Evolutionary conservation across 78 protist genomes (phyloP).

Genomic region (Guillardia theta): DNA sequence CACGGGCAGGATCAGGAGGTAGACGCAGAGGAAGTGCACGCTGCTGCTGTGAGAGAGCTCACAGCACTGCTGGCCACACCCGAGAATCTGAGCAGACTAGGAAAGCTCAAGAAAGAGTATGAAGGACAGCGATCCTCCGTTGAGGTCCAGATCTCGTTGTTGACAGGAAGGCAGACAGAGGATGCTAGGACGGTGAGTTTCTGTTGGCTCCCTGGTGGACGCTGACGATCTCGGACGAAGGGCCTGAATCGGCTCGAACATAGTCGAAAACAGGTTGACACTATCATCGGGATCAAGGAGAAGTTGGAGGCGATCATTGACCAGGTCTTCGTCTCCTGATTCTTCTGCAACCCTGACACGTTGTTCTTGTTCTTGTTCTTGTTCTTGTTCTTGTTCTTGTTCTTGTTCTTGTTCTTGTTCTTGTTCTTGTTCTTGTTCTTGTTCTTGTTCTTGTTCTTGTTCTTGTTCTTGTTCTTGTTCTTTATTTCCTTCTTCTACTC

Average conservation of each 20-base stretch:
- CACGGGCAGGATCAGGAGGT: no score
- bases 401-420: no score
- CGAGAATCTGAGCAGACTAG: not conserved
- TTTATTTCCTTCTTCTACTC: no score
- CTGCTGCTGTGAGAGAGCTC: not conserved
- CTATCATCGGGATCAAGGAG: not conserved
- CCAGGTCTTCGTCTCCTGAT: no score
- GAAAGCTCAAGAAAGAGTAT: not conserved
- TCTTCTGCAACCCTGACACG: no score
- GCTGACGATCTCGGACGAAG: no score
- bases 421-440: no score
- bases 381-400: no score
- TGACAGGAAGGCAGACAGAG: not conserved
- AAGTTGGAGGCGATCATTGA: not conserved
- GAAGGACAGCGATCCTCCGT: not conserved
- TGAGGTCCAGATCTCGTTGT: not conserved
- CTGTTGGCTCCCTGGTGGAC: no score
- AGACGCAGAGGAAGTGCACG: not conserved
- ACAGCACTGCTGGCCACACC: not conserved
- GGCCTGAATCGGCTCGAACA: not conserved
- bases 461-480: no score
- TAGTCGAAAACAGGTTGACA: not conserved
- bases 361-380: no score
- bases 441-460: no score
- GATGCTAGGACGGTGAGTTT: not conserved